A percentile compares a stretch with the other conserved stretches of the same genome.
phyloP scores from a whole-genome alignment of 2,329 filamentous ascomycete species.

The Aureobasidium zeae region DNA sequence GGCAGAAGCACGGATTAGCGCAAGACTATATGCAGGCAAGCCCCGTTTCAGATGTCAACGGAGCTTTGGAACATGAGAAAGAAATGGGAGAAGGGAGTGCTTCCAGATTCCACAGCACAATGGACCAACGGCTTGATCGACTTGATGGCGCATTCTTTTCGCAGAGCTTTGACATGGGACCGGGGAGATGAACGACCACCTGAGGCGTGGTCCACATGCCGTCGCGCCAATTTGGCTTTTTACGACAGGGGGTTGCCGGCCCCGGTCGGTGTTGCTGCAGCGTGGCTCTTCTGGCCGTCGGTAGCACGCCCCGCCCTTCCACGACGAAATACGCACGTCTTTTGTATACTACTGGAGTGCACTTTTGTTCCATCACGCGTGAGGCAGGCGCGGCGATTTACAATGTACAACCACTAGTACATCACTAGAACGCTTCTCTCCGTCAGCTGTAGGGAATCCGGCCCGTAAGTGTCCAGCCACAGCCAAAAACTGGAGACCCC shows the following conservation, averaged over 20 bases:
- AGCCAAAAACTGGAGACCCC: no score
- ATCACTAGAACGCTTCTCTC: no score
- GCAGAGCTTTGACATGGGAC: conserved; percentile 11
- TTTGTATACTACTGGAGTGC: no score
- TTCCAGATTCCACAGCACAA: conserved; percentile 14
- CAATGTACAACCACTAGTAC: not conserved
- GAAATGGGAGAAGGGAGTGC: conserved; percentile 2
- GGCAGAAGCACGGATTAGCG: conserved; percentile 14
- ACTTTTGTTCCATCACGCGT: not conserved
- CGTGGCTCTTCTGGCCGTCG: not conserved
- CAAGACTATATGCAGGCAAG: conserved; percentile 15
- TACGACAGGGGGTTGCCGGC: conserved; percentile 8
- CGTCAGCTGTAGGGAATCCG: no score
- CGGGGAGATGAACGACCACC: conserved; percentile 7
- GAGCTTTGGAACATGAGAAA: not conserved
- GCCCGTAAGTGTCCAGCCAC: no score
- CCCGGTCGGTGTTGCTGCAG: conserved; percentile 13
- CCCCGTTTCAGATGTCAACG: conserved; percentile 16
- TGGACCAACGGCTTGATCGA: conserved; percentile 15
- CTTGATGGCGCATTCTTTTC: conserved; percentile 12
- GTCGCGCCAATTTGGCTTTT: conserved; percentile 11
- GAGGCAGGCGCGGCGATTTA: not conserved
- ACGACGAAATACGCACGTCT: no score
- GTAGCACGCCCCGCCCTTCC: not conserved
- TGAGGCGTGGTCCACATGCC: not conserved